phyloP scores from a whole-genome alignment of 495 filamentous ascomycete species.

The Podospora pseudocomata region DNA sequence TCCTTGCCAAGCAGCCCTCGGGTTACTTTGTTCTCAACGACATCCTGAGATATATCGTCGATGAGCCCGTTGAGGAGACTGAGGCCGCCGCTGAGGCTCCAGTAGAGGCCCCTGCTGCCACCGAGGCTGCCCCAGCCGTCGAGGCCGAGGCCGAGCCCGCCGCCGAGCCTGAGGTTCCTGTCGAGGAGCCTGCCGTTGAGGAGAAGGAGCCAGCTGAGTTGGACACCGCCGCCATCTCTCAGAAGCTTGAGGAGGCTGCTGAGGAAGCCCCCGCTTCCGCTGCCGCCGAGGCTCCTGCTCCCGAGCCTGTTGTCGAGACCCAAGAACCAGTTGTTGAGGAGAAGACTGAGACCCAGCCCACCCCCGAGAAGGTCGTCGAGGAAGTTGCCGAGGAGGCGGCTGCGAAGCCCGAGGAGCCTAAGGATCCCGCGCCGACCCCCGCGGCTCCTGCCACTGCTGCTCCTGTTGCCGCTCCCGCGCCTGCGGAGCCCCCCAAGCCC shows the following conservation, averaged over 20 bases:
- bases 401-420: slow-evolving; percentile 55
- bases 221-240: slow-evolving; percentile 30
- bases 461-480: slow-evolving; percentile 37
- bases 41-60: slow-evolving; percentile 88
- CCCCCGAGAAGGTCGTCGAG: slow-evolving; percentile 38
- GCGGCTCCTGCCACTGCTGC: slow-evolving; percentile 43
- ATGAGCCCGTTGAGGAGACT: slow-evolving; percentile 63
- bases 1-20: slow-evolving; percentile 91
- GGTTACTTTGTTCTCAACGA: slow-evolving; percentile 98
- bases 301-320: slow-evolving; percentile 48
- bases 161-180: slow-evolving; percentile 11
- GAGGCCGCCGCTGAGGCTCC: slow-evolving; percentile 35
- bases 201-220: slow-evolving; percentile 45
- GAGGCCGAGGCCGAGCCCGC: slow-evolving; percentile 42
- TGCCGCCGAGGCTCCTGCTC: slow-evolving; percentile 41
- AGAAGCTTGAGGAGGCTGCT: slow-evolving; percentile 14
- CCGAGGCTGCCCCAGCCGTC: slow-evolving; percentile 42
- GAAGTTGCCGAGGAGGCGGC: slow-evolving; percentile 47
- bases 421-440: slow-evolving; percentile 58
- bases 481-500: slow-evolving; percentile 36
- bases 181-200: slow-evolving; percentile 39
- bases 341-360: slow-evolving; percentile 34
- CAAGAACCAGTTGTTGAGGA: slow-evolving; percentile 48
- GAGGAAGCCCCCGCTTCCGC: slow-evolving; percentile 44
- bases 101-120: slow-evolving; percentile 33